These are phyloP conservation scores for Wickerhamomyces canadensis DNA, from an alignment of 805 yeast genomes.

Conservation along the genomic window DNA sequence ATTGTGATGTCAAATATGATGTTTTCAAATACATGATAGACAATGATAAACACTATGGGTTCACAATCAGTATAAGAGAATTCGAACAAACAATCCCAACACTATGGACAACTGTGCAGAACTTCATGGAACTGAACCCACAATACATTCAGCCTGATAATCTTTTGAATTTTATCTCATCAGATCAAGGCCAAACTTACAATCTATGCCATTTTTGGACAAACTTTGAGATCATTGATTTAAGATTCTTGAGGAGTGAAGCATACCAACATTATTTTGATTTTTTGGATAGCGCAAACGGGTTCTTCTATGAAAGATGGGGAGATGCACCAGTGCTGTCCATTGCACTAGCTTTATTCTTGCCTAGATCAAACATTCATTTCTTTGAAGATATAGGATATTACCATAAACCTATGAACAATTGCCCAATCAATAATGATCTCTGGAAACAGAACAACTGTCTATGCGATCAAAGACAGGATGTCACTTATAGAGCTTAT, in stretches of 20 bases:
- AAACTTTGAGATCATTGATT: slow-evolving; percentile 52
- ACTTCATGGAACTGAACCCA: slow-evolving; percentile 40
- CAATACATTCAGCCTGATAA: slow-evolving; percentile 47
- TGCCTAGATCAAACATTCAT: slow-evolving; percentile 63
- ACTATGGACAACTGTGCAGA: slow-evolving; percentile 43
- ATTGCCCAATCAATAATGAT: slow-evolving; percentile 51
- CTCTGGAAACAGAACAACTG: slow-evolving; percentile 42
- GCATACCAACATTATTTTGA: slow-evolving; percentile 42
- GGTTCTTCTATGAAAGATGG: slow-evolving; percentile 67
- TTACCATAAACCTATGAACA: slow-evolving; percentile 58
- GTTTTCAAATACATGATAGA: slow-evolving; percentile 40
- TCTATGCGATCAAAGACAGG: slow-evolving; percentile 53
- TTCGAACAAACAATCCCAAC: slow-evolving; percentile 47
- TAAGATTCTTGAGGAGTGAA: slow-evolving; percentile 43
- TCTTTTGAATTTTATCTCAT: slow-evolving; percentile 46
- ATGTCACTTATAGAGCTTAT: slow-evolving; percentile 69
- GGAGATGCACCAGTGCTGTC: slow-evolving; percentile 93
- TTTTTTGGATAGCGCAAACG: slow-evolving; percentile 41
- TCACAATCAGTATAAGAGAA: slow-evolving; percentile 45
- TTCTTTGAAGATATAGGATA: slow-evolving; percentile 83
- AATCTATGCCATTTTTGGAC: slow-evolving; percentile 65
- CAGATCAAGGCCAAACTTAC: slow-evolving; percentile 35
- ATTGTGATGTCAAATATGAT: slow-evolving; percentile 54
- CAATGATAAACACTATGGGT: slow-evolving; percentile 44
- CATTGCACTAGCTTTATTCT: slow-evolving; percentile 72